A percentile compares a stretch with the other conserved stretches of the same genome.
These are phyloP conservation scores for Claviceps cyperi DNA, from an alignment of 2,329 filamentous ascomycete genomes.

Conservation along the genomic window DNA sequence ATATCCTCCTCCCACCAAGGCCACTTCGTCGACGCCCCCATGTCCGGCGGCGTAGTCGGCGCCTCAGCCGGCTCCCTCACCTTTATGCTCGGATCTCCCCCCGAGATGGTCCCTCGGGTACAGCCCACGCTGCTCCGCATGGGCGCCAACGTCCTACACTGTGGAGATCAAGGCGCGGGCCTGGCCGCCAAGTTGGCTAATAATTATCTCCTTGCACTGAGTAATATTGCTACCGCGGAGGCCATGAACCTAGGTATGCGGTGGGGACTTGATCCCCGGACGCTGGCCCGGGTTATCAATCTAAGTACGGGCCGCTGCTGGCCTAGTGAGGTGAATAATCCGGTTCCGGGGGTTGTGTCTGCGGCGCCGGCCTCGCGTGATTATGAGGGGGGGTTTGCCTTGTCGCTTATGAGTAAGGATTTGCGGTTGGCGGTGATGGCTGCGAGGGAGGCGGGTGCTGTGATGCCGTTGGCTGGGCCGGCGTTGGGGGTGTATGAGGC, in stretches of 20 bases:
- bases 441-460: constrained; percentile 51
- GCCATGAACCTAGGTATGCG: constrained; percentile 51
- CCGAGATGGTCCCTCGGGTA: constrained; percentile 45
- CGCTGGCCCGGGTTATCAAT: constrained; percentile 77
- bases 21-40: constrained; percentile 82
- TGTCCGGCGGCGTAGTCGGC: constrained; percentile 92
- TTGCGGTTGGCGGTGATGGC: constrained; percentile 58
- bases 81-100: constrained; percentile 80
- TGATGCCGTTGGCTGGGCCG: constrained; percentile 46
- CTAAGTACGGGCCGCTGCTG: constrained; percentile 89
- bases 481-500: constrained; percentile 54
- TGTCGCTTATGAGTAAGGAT: constrained; percentile 71
- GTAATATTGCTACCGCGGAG: constrained; percentile 63
- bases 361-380: constrained; percentile 61
- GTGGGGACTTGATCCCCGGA: constrained; percentile 45
- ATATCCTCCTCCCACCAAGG: constrained; percentile 52
- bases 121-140: constrained; percentile 62
- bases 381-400: constrained; percentile 65
- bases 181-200: constrained; percentile 90
- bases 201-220: constrained; percentile 89
- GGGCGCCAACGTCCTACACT: constrained; percentile 75
- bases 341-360: constrained; percentile 70
- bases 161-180: constrained; percentile 72
- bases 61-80: constrained; percentile 77
- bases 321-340: constrained; percentile 93